Percentiles rank a stretch among this genome's conserved stretches.
Conservation (phyloP, 441 rosid genomes). For the Euphorbia celastroides region DNA sequence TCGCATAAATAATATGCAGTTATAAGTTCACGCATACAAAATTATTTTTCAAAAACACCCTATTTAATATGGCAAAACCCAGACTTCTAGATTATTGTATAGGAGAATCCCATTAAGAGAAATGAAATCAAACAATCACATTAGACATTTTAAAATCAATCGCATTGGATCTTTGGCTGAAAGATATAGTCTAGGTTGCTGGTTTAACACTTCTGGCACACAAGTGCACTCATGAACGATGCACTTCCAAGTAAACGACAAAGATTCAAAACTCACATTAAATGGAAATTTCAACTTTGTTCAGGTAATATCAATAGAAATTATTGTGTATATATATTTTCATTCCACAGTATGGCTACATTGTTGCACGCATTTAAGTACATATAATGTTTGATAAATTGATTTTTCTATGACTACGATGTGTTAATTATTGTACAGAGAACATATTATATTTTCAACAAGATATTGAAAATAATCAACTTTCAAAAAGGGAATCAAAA, state of each 20-base stretch:
- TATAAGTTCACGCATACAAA: background rate
- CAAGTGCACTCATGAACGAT: too few relatives aligned
- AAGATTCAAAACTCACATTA: background rate
- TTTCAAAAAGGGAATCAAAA: background rate
- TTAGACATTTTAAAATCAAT: constrained; percentile 2
- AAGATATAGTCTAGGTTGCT: background rate
- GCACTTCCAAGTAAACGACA: background rate
- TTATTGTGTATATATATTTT: too few relatives aligned
- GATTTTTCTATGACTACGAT: background rate
- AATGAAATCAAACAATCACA: background rate
- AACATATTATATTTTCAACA: too few relatives aligned
- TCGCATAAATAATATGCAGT: background rate
- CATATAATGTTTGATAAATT: background rate
- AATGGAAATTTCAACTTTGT: background rate
- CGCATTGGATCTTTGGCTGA: background rate
- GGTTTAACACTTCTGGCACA: background rate
- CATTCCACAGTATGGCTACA: background rate
- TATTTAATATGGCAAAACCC: background rate
- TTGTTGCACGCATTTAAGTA: background rate
- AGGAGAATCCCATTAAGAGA: background rate
- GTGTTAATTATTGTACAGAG: too few relatives aligned
- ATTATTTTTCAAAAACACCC: background rate
- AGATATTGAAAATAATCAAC: background rate
- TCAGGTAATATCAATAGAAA: background rate
- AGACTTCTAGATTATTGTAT: background rate